Evolutionary conservation across 306 rosid genomes (phyloP), one percentile per base, ranked within the genome.

Genomic region (Acacia confusa): DNA sequence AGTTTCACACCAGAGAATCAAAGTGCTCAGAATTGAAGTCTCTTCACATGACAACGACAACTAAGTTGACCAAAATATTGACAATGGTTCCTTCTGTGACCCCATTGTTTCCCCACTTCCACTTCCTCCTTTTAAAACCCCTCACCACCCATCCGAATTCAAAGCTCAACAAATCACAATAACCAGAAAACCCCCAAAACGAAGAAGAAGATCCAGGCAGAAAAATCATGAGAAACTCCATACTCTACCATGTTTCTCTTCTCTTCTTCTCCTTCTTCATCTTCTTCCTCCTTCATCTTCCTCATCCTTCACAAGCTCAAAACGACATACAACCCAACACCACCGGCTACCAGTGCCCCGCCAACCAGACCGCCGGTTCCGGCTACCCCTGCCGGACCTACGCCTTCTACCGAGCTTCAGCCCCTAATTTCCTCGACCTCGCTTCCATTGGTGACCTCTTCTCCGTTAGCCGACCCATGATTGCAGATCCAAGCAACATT

Each of bases 391-490:
- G 99, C 63, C 84, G 82, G 43, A 65, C 98, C 70, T 95, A 92
- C 64, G 96, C 86, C 73, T 89, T 82, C 77, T 95, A 93, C 90
- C 64, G 84, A 25, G 94, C 97, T 47, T 9, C 28, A 3, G 12
- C 84, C 7, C 97, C 99, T 4, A 34, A 88, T 70, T 93, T 88
- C 69, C 91, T 90, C 4, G 91, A 93, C 85, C 83, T 95, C 10
- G 97, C 86, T 27, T n/a, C 98, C 83, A 74, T 95, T 16, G 97
- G 55, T 2, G 99, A 95, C 81, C 99, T 95, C 75, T 95, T 95
- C 82, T 66, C 83, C 9, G 60, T 93, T 14, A 92, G 97, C 85
- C 91, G 98, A 38, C 88, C 83, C 70, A 73, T 79, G 84, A 92
- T 95, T 10, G 69, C 99, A 1, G 27, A 70, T 0, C 92, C 92